Evolutionary conservation across 768 basidiomycete genomes (phyloP).

Genomic region (Psilocybe tampanensis): DNA sequence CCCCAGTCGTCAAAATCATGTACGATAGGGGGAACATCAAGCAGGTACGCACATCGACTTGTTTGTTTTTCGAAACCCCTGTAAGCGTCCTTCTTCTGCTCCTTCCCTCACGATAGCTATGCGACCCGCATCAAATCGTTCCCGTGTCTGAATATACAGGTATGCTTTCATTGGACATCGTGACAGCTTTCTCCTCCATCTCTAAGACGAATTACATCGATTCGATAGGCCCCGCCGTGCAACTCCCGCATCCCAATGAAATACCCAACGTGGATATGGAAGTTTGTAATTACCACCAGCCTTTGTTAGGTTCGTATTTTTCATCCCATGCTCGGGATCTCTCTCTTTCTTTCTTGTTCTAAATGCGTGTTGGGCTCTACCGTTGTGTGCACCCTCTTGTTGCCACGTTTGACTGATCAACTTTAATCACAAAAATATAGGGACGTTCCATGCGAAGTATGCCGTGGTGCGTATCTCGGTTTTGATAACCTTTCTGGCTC

Average conservation of each 20-base stretch:
- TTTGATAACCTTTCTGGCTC: too few relatives aligned
- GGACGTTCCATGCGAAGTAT: conserved; percentile 15
- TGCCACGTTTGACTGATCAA: too few relatives aligned
- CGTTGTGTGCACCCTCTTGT: too few relatives aligned
- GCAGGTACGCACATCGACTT: conserved; percentile 10
- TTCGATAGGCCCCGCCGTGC: conserved; percentile 8
- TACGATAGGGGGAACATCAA: conserved; percentile 14
- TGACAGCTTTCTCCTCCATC: neutral
- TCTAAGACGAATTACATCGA: neutral
- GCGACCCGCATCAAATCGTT: conserved; percentile 12
- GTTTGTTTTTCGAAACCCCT: too few relatives aligned
- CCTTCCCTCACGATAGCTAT: neutral
- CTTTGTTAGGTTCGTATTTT: conserved; percentile 3
- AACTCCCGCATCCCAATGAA: conserved; percentile 7
- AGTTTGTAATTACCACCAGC: conserved; percentile 16
- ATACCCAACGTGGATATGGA: conserved; percentile 12
- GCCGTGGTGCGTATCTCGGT: conserved; percentile 2
- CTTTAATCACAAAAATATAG: too few relatives aligned
- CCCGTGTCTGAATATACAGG: conserved; percentile 12
- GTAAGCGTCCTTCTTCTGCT: neutral
- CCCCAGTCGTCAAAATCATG: conserved; percentile 12
- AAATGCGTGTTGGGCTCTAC: too few relatives aligned
- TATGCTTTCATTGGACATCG: neutral
- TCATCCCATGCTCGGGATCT: too few relatives aligned
- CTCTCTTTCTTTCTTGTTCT: too few relatives aligned